Percentiles rank a stretch among this genome's conserved stretches.
phyloP scores from a whole-genome alignment of 352 stramenopile species.

The Nothophytophthora sp. region DNA sequence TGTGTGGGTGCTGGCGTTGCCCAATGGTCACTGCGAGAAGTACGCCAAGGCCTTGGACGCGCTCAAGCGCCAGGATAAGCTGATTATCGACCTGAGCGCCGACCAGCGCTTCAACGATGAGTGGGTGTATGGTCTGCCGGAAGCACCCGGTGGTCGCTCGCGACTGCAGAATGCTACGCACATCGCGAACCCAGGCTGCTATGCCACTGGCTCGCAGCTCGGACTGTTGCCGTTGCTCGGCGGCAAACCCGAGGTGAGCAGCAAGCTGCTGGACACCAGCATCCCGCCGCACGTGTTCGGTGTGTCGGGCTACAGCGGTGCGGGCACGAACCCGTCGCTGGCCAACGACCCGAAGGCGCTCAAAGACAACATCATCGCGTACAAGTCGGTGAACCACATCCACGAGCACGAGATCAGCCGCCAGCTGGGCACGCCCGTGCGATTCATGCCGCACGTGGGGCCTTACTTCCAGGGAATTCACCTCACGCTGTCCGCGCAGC shows the following conservation, averaged over 20 bases:
- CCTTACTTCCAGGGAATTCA: slow-evolving; percentile 95
- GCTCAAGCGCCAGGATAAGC: slow-evolving; percentile 69
- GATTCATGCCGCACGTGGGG: slow-evolving; percentile 94
- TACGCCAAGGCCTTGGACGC: slow-evolving; percentile 72
- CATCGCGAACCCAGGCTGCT: slow-evolving; percentile 90
- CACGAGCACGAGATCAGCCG: slow-evolving; percentile 88
- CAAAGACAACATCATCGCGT: slow-evolving; percentile 88
- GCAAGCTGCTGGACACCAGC: slow-evolving; percentile 51
- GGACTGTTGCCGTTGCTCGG: slow-evolving; percentile 80
- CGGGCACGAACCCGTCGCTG: slow-evolving; percentile 77
- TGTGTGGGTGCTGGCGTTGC: slow-evolving; percentile 87
- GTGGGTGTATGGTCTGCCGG: slow-evolving; percentile 87
- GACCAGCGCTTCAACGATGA: slow-evolving; percentile 88
- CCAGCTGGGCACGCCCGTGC: slow-evolving; percentile 79
- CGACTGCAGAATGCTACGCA: slow-evolving; percentile 65
- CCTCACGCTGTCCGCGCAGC: slow-evolving; percentile 83
- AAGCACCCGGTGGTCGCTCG: slow-evolving; percentile 64
- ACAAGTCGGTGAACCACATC: slow-evolving; percentile 92
- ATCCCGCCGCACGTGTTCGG: slow-evolving; percentile 86
- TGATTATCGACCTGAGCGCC: slow-evolving; percentile 88
- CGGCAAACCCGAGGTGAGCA: slow-evolving; percentile 53
- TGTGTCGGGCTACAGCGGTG: slow-evolving; percentile 89
- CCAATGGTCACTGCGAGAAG: slow-evolving; percentile 86
- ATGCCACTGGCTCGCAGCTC: slow-evolving; percentile 82
- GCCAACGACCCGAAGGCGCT: slow-evolving; percentile 84